Base-by-base conservation (phyloP, 2,329 filamentous ascomycete genomes). In the Diaporthe amygdali region DNA sequence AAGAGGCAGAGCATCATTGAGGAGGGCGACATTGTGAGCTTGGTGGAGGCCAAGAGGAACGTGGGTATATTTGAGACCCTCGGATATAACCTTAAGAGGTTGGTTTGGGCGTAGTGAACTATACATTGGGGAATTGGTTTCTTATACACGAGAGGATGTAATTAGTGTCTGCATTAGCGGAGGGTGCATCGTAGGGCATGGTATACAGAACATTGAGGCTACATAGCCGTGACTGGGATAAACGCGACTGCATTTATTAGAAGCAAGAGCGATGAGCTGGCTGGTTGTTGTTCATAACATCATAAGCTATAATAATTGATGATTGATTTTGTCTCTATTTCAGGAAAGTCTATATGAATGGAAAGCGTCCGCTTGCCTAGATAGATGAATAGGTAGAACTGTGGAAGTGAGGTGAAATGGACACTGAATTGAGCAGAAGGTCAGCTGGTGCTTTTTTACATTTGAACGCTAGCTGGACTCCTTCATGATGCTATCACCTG, bases 41-140 rank as follows among this genome's bases (percentile, higher is more conserved):
- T 97, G 67, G 90, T 90, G 2, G 95, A 98, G 78, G 96, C 96
- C 70, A 96, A 90, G 87, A 93, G 89, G 84, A 95, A 92, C 72
- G 98, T 96, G 0, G 94, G 95, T 0, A 86, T 97, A 76, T 81
- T 98, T 66, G 96, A 98, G 82, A 92, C 96, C 79, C 82, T 97
- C 77, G 94, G 95, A 2, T 95, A 98, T 84, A 93, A 92, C 71
- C 87, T 98, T 77, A 98, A 97, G 89, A 97, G 94, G 85, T 83
- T 98, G 79, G 95, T 99, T 15, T 98, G 96, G 96, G 89, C 88
- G 30, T 82, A 69, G 77, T 30, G 37, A 39, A 51, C 25, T 49
- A 47, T 15, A 10, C 14, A 39, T 8, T 2, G 4, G 9, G n/a
- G 7, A 22, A 12, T 10, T 5, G 30, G n/a, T n/a, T n/a, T n/a